Conservation (phyloP, 2,329 filamentous ascomycete species). For the Graphiopsis chlorocephala region DNA sequence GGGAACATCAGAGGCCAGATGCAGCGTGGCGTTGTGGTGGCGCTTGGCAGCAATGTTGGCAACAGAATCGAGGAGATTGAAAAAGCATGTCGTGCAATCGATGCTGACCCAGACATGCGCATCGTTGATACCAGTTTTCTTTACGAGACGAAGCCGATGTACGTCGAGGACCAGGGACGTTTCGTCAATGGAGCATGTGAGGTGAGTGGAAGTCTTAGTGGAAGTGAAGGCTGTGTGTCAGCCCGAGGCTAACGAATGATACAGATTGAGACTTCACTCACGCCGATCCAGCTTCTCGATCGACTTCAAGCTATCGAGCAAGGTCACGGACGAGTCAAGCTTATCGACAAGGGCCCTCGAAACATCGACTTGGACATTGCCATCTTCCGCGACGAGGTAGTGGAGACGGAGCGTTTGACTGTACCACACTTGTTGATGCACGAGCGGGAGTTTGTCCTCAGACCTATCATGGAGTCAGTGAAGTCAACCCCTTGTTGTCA, state of each 20-base stretch:
- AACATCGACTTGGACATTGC: slow-evolving; percentile 95
- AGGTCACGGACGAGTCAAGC: slow-evolving; percentile 72
- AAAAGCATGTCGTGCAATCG: slow-evolving; percentile 75
- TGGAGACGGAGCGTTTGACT: slow-evolving; percentile 70
- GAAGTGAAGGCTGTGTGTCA: not conserved
- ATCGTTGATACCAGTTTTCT: slow-evolving; percentile 80
- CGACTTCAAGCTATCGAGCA: slow-evolving; percentile 81
- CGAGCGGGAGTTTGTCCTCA: slow-evolving; percentile 90
- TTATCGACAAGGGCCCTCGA: slow-evolving; percentile 88
- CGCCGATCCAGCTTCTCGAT: slow-evolving; percentile 73
- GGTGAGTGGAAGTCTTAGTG: slow-evolving; percentile 52
- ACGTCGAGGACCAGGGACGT: slow-evolving; percentile 79
- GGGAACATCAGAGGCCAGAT: not conserved
- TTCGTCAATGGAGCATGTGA: slow-evolving; percentile 94
- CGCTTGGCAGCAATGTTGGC: slow-evolving; percentile 88
- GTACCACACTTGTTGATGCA: slow-evolving; percentile 82
- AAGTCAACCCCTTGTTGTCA: too few relatives aligned
- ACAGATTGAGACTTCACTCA: slow-evolving; percentile 76
- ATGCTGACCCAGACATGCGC: slow-evolving; percentile 62
- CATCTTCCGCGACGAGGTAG: slow-evolving; percentile 67
- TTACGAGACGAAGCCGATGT: slow-evolving; percentile 97
- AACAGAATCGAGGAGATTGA: slow-evolving; percentile 84
- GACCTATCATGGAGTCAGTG: slow-evolving; percentile 74
- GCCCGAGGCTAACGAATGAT: slow-evolving; percentile 14
- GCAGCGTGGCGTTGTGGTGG: slow-evolving; percentile 54